Conservation (phyloP, 2,329 filamentous ascomycete genomes). For the Pseudogymnoascus destructans region DNA sequence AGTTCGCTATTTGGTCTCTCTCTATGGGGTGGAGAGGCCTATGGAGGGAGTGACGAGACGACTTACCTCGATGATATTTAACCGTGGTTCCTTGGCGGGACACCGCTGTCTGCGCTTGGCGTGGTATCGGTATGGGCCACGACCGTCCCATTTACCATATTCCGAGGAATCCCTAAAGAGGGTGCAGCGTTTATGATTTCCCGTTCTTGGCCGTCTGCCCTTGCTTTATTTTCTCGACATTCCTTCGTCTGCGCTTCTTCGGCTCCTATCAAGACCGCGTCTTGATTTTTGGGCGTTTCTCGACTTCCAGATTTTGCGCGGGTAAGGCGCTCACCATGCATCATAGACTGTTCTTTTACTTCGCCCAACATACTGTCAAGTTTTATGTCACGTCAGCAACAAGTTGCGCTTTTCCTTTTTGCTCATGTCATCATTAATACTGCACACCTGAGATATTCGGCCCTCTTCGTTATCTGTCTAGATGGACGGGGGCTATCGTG, state of each 20-base stretch:
- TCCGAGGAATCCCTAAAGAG: no score
- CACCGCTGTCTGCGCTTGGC: neutral
- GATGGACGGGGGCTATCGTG: neutral
- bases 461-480: neutral
- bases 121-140: neutral
- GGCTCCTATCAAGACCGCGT: neutral
- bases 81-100: neutral
- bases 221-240: neutral
- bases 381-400: neutral
- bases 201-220: neutral
- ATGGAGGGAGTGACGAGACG: neutral
- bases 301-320: neutral
- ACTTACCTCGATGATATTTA: neutral
- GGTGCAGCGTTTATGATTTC: neutral
- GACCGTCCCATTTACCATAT: neutral
- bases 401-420: neutral
- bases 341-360: neutral
- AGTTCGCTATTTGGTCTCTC: neutral
- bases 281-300: neutral
- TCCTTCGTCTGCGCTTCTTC: neutral
- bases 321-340: neutral
- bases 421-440: neutral
- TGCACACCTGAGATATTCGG: neutral
- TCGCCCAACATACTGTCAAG: neutral
- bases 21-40: neutral